Percentiles rank a stretch among this genome's conserved stretches.
Evolutionary conservation across 1,139 yeast species (phyloP).

Genomic region (Candida sp.): DNA sequence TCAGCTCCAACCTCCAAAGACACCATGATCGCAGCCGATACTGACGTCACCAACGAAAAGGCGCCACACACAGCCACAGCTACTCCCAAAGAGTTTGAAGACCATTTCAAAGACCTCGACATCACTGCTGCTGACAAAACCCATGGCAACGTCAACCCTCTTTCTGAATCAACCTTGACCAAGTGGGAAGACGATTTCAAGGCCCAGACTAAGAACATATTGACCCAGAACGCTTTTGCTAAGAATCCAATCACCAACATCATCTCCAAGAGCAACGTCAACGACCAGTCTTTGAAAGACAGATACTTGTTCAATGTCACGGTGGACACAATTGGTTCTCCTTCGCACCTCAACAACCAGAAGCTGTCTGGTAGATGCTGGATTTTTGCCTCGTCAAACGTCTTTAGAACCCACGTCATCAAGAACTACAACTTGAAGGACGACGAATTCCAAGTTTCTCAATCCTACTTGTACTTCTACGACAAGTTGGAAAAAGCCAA

Average conservation of each 20-base stretch:
- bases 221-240: conserved; percentile 64
- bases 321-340: conserved; percentile 68
- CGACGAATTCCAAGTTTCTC: conserved; percentile 68
- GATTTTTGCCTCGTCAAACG: conserved; percentile 84
- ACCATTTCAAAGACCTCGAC: conserved; percentile 11
- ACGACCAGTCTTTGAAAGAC: conserved; percentile 28
- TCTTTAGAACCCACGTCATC: conserved; percentile 66
- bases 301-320: conserved; percentile 61
- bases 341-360: conserved; percentile 67
- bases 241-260: conserved; percentile 51
- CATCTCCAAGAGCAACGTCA: conserved; percentile 32
- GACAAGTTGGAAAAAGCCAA: conserved; percentile 55
- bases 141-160: conserved; percentile 21
- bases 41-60: conserved; percentile 1
- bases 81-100: conserved; percentile 6
- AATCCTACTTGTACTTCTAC: conserved; percentile 42
- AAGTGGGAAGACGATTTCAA: conserved; percentile 56
- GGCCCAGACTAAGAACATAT: conserved; percentile 56
- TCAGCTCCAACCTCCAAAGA: background rate
- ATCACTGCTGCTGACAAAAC: background rate
- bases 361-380: conserved; percentile 82
- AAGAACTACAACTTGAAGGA: conserved; percentile 66
- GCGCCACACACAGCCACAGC: background rate
- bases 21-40: background rate
- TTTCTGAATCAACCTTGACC: conserved; percentile 34